phyloP scores from a whole-genome alignment of 2,329 filamentous ascomycete species.

The Diaporthe sp. region DNA sequence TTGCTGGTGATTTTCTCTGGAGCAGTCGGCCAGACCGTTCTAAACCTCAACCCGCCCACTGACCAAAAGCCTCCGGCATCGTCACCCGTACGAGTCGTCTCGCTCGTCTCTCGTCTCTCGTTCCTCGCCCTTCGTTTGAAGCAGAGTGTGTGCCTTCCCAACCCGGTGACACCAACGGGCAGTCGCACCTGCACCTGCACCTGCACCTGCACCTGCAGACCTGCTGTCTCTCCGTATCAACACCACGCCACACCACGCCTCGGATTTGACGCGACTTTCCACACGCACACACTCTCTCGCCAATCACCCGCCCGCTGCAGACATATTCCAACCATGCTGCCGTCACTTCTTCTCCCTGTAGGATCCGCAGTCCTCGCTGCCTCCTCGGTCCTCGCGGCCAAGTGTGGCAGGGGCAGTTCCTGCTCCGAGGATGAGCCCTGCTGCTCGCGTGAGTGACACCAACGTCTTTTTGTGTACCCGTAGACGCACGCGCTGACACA shows the following conservation, averaged over 20 bases:
- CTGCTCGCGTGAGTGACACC: slow-evolving; percentile 77
- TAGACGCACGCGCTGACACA: slow-evolving; percentile 33
- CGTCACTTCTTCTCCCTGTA: slow-evolving; percentile 47
- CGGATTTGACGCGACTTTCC: neutral
- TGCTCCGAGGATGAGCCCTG: slow-evolving; percentile 83
- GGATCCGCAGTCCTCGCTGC: slow-evolving; percentile 57
- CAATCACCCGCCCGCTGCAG: neutral
- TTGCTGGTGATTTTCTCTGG: neutral
- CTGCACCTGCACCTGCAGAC: neutral
- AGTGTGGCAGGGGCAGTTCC: slow-evolving; percentile 65
- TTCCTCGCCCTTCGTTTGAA: neutral
- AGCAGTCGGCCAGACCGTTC: too few relatives aligned
- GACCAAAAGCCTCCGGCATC: neutral
- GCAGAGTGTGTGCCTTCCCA: neutral
- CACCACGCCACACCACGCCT: neutral
- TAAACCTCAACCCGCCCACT: neutral
- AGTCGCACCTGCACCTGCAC: neutral
- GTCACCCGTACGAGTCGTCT: neutral
- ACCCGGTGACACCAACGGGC: neutral
- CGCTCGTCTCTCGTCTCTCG: neutral
- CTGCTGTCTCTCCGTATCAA: neutral
- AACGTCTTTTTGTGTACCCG: neutral
- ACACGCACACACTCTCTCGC: neutral
- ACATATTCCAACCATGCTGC: slow-evolving; percentile 47
- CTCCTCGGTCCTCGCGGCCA: slow-evolving; percentile 53